Base-by-base conservation (phyloP, 2,329 filamentous ascomycete species). In the Ophiostoma populinum region DNA sequence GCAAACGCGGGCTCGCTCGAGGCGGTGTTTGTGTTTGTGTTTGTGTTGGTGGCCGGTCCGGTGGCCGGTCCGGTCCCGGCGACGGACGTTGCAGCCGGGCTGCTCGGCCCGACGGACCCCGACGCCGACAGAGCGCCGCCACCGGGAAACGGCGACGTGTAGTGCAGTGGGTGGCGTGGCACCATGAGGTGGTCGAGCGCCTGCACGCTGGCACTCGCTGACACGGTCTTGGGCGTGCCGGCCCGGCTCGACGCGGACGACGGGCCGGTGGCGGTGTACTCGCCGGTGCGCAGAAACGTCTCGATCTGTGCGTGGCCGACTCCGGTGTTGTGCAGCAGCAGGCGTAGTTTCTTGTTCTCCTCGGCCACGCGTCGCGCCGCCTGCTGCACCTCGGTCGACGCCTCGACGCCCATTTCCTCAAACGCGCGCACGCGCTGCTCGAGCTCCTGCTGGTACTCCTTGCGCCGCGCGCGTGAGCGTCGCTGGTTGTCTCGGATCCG, bases 401-500 rank as follows among this genome's bases (percentile, higher is more conserved):
- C 78, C 47, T 77, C 67, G 32, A 79, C 63, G 13, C 79, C 78
- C 21, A 66, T 58, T 24, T 68, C 59, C 51, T 83, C 75, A 49
- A 67, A 80, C 35, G 57, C 55, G 31, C 71, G 66, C 38, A 77
- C 55, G 40, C 70, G 72, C 36, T 64, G 57, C 53, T 85, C 77
- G 19, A 83, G 64, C 37, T 79, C 74, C 41, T 72, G 61, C 25
- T 82, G 56, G 49, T 85, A 82, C 48, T 81, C 76, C 57, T 78
- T 80, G 43, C 74, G 66, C 24, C 78, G 67, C 30, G 76, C 76
- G 35, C 80, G 71, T n/a, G 75, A 81, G 42, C 78, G 71, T 37
- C 79, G 65, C 51, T 85, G 80, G 47, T 85, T 86, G 47, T 85
- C 75, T 43, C 79, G 68, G 44, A 83, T 75, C 39, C 78, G 73